These are phyloP conservation scores for Trichoderma sp. DNA, from an alignment of 2,329 filamentous ascomycete species.

Conservation along the genomic window DNA sequence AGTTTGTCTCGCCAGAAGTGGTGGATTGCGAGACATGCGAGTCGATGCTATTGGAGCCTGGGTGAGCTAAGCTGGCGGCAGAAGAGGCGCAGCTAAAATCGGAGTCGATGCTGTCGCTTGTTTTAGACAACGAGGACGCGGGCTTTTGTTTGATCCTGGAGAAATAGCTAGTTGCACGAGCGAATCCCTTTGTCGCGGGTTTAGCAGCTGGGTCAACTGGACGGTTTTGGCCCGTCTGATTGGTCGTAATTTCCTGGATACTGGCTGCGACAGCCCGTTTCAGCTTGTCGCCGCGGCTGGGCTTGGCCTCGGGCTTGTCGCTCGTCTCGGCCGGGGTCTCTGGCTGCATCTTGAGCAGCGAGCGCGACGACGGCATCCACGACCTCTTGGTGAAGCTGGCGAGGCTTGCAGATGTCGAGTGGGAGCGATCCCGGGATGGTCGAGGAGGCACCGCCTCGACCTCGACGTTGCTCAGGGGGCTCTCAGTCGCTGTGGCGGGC, in stretches of 20 bases:
- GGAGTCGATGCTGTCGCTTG: slow-evolving; percentile 41
- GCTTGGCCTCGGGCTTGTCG: slow-evolving; percentile 31
- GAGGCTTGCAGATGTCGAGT: slow-evolving; percentile 49
- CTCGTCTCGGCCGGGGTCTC: slow-evolving; percentile 31
- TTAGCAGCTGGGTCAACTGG: slow-evolving; percentile 40
- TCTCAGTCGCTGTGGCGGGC: slow-evolving; percentile 31
- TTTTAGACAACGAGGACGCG: slow-evolving; percentile 46
- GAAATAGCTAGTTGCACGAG: slow-evolving; percentile 51
- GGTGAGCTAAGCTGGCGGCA: slow-evolving; percentile 47
- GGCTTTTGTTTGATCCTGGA: slow-evolving; percentile 53
- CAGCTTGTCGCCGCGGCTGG: slow-evolving; percentile 30
- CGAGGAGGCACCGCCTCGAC: slow-evolving; percentile 32
- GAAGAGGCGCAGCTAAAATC: slow-evolving; percentile 52
- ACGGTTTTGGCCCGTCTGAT: slow-evolving; percentile 29
- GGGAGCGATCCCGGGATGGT: slow-evolving; percentile 40
- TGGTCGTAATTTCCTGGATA: slow-evolving; percentile 35
- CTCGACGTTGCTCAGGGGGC: slow-evolving; percentile 25
- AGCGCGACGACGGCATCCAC: slow-evolving; percentile 54
- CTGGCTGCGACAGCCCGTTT: slow-evolving; percentile 35
- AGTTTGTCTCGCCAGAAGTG: slow-evolving; percentile 42
- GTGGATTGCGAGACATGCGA: slow-evolving; percentile 43
- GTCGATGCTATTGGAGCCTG: slow-evolving; percentile 43
- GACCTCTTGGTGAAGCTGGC: slow-evolving; percentile 53
- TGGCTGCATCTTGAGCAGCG: slow-evolving; percentile 46
- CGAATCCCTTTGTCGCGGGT: slow-evolving; percentile 42